Conservation (phyloP, 768 basidiomycete species). For the Chalciporus chontae region DNA sequence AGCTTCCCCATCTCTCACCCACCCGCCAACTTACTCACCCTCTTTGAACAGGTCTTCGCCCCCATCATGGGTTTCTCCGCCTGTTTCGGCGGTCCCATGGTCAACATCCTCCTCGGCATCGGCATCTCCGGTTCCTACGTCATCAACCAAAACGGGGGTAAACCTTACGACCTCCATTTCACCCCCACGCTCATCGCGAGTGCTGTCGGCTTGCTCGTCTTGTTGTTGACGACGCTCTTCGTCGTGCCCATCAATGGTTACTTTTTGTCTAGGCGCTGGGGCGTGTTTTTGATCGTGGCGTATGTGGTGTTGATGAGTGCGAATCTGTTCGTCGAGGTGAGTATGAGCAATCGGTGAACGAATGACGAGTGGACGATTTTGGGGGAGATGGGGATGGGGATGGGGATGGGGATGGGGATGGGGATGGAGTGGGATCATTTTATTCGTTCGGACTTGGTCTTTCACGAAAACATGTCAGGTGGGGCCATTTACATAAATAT, state of each 20-base stretch:
- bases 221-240: conserved; percentile 73
- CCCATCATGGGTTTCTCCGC: conserved; percentile 95
- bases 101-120: conserved; percentile 87
- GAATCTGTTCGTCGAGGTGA: conserved; percentile 77
- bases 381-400: no score
- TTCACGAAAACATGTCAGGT: no score
- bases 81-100: conserved; percentile 91
- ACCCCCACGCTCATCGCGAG: conserved; percentile 84
- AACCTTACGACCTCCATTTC: conserved; percentile 73
- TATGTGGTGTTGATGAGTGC: conserved; percentile 75
- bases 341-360: conserved; percentile 1
- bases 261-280: conserved; percentile 78
- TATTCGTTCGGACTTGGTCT: no score
- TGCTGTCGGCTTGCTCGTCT: conserved; percentile 69
- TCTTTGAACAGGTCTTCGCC: conserved; percentile 59
- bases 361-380: no score
- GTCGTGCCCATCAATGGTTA: conserved; percentile 86
- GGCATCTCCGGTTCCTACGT: conserved; percentile 90
- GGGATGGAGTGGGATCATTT: no score
- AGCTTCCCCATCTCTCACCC: neutral
- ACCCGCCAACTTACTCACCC: neutral
- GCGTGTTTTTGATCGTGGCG: conserved; percentile 66
- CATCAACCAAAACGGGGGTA: conserved; percentile 50
- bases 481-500: no score
- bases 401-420: no score